These are phyloP conservation scores for Neospermospora avenae DNA, from an alignment of 2,329 filamentous ascomycete genomes.

Conservation along the genomic window DNA sequence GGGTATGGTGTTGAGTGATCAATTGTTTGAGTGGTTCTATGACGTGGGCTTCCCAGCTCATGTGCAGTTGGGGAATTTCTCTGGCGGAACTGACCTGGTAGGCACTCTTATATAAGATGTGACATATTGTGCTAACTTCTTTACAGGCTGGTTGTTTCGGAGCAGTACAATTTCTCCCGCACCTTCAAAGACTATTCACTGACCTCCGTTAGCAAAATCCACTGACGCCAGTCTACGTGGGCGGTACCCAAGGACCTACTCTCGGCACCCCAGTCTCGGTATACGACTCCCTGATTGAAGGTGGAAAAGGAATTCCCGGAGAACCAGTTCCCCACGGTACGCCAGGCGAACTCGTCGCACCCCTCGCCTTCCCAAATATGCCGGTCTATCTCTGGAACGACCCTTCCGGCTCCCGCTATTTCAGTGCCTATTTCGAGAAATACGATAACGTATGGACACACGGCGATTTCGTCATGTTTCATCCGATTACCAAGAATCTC, in stretches of 20 bases:
- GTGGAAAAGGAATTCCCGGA: conserved; percentile 42
- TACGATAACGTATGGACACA: conserved; percentile 75
- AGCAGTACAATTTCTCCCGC: conserved; percentile 53
- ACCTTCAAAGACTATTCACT: neutral
- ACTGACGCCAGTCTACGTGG: conserved; percentile 61
- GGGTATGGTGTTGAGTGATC: conserved; percentile 77
- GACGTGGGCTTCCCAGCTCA: conserved; percentile 61
- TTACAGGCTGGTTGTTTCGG: conserved; percentile 53
- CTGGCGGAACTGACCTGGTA: conserved; percentile 74
- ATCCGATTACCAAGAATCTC: conserved; percentile 64
- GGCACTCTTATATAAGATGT: conserved; percentile 25
- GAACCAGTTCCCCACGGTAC: conserved; percentile 50
- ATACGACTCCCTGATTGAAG: conserved; percentile 58
- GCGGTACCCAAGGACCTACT: conserved; percentile 51
- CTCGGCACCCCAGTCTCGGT: conserved; percentile 53
- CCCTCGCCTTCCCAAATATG: conserved; percentile 70
- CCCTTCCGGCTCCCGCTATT: conserved; percentile 42
- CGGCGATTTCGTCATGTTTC: conserved; percentile 72
- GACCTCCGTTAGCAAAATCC: conserved; percentile 53
- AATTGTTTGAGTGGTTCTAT: conserved; percentile 77
- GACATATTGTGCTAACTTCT: neutral
- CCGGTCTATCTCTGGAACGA: conserved; percentile 66
- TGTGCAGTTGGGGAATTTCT: conserved; percentile 70
- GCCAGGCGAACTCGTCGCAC: conserved; percentile 72
- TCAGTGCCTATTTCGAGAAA: conserved; percentile 57